Conservation (phyloP, 768 basidiomycete genomes). For the Termitomyces sp. region DNA sequence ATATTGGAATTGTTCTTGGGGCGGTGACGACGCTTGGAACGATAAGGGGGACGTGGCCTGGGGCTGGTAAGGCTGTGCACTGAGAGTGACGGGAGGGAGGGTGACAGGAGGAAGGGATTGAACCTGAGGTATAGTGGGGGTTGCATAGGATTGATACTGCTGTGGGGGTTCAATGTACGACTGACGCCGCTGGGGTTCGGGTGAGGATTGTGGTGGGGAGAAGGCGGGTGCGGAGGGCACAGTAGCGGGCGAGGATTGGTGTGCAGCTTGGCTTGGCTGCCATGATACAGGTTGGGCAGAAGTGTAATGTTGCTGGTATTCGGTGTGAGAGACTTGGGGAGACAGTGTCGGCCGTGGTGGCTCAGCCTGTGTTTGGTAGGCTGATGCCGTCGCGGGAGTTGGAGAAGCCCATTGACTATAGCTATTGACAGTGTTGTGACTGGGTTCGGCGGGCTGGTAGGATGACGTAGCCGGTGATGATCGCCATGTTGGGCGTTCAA, state of each 20-base stretch:
- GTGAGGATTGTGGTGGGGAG: conserved; percentile 18
- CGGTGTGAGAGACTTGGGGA: conserved; percentile 20
- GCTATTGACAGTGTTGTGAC: conserved; percentile 26
- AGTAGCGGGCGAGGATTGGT: conserved; percentile 16
- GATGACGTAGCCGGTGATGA: conserved; percentile 30
- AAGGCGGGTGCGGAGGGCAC: conserved; percentile 12
- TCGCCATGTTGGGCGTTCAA: conserved; percentile 70
- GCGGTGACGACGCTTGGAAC: conserved; percentile 25
- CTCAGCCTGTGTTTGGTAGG: conserved; percentile 11
- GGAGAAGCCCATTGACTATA: conserved; percentile 36
- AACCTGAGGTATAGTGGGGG: conserved; percentile 17
- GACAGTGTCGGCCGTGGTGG: conserved; percentile 21
- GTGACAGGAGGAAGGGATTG: conserved; percentile 7
- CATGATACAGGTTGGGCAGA: conserved; percentile 14
- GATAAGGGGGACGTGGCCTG: conserved; percentile 17
- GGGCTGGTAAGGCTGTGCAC: conserved; percentile 21
- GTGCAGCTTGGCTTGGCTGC: conserved; percentile 16
- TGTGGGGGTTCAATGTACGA: conserved; percentile 14
- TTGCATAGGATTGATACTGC: conserved; percentile 26
- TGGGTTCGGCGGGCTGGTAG: conserved; percentile 31
- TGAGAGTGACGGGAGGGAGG: conserved; percentile 24
- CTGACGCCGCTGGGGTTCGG: conserved; percentile 14
- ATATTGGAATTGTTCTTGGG: conserved; percentile 21
- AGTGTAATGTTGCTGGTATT: conserved; percentile 12
- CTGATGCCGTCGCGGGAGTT: conserved; percentile 10